Percentiles rank a stretch among this genome's conserved stretches.
phyloP scores from a whole-genome alignment of 2,329 filamentous ascomycete genomes.

The Neopestalotiopsis clavispora region DNA sequence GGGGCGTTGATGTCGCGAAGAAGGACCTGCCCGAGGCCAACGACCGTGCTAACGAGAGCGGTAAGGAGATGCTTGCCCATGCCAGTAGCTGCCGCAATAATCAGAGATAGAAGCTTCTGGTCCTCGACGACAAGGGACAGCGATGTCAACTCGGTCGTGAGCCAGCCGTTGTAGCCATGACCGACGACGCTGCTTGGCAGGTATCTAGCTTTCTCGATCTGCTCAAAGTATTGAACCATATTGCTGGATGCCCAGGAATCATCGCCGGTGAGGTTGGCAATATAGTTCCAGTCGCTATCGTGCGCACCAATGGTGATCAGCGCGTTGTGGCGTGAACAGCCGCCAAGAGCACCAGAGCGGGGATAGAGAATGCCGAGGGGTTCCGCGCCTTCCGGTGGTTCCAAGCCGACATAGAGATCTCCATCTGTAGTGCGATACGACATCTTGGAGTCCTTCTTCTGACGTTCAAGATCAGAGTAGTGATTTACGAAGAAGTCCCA shows the following conservation, averaged over 20 bases:
- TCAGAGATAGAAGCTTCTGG: conserved; percentile 39
- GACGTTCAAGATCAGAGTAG: conserved; percentile 54
- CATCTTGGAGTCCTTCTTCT: conserved; percentile 57
- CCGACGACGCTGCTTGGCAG: conserved; percentile 37
- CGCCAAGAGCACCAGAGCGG: conserved; percentile 42
- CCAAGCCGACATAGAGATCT: conserved; percentile 36
- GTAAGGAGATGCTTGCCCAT: conserved; percentile 8
- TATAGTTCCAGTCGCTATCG: conserved; percentile 46
- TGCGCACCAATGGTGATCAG: conserved; percentile 44
- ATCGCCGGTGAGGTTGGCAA: conserved; percentile 48
- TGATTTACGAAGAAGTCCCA: conserved; percentile 70
- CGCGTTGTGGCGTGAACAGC: conserved; percentile 33
- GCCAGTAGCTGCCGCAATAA: conserved; percentile 16
- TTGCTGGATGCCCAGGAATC: conserved; percentile 43
- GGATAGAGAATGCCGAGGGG: conserved; percentile 41
- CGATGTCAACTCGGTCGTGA: conserved; percentile 42
- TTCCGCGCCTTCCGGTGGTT: conserved; percentile 26
- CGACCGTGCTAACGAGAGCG: conserved; percentile 15
- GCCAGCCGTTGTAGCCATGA: conserved; percentile 58
- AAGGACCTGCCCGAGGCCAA: conserved; percentile 18
- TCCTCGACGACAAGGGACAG: conserved; percentile 50
- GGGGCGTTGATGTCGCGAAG: conserved; percentile 19
- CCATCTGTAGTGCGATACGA: conserved; percentile 42
- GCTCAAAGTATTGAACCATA: conserved; percentile 47
- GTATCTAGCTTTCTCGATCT: conserved; percentile 49